Evolutionary conservation across 768 basidiomycete genomes (phyloP).

Genomic region (Tylopilus sp.): DNA sequence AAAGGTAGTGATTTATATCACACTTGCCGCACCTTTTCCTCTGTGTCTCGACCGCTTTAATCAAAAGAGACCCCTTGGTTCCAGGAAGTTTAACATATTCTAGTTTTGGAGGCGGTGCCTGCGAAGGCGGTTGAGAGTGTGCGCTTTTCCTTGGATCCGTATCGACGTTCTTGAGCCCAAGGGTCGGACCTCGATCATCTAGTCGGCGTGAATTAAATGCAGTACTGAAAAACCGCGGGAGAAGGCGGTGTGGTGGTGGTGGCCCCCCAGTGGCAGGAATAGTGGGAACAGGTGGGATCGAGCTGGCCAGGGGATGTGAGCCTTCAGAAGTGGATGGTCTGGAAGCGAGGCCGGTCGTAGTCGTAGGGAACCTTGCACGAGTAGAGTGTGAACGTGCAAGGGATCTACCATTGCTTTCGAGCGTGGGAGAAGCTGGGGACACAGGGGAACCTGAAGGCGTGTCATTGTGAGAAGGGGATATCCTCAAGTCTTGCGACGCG

Average conservation of each 20-base stretch:
- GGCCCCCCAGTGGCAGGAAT: conserved; percentile 31
- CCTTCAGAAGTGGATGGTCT: conserved; percentile 38
- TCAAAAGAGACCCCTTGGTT: conserved; percentile 78
- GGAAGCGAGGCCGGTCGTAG: conserved; percentile 10
- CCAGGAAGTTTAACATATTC: conserved; percentile 93
- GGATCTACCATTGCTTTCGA: conserved; percentile 16
- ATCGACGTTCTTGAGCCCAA: conserved; percentile 37
- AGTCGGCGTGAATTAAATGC: conserved; percentile 58
- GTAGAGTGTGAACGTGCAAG: conserved; percentile 28
- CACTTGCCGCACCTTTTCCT: conserved; percentile 67
- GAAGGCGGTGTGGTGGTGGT: conserved; percentile 52
- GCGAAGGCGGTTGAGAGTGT: conserved; percentile 37
- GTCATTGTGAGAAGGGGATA: conserved; percentile 25
- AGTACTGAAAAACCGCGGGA: conserved; percentile 67
- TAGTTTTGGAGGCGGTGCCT: conserved; percentile 74
- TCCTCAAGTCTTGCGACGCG: conserved; percentile 24
- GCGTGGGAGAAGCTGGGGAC: conserved; percentile 16
- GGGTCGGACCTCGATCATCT: conserved; percentile 47
- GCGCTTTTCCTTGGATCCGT: conserved; percentile 38
- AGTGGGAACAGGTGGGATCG: conserved; percentile 20
- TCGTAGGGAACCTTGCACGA: conserved; percentile 13
- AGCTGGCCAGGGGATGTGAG: conserved; percentile 21
- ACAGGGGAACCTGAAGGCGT: conserved; percentile 17
- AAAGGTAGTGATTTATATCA: neutral
- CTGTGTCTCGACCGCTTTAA: conserved; percentile 86